Evolutionary conservation across 306 rosid genomes (phyloP).

Genomic region (Prinsepia uniflora): DNA sequence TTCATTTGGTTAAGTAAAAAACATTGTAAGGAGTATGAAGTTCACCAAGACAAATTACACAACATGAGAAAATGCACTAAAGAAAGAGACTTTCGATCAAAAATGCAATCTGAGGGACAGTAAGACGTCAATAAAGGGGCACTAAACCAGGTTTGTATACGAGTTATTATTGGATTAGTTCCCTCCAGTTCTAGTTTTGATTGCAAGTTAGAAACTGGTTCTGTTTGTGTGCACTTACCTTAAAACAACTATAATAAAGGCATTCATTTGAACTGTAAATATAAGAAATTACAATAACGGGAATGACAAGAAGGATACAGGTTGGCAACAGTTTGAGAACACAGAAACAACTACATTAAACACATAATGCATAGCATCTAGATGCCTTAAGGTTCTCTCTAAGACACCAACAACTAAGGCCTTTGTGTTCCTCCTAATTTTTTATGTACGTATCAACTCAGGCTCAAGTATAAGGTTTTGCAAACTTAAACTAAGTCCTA

Average conservation of each 20-base stretch:
- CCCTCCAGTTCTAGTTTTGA: no score
- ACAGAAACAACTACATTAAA: conserved; percentile 81
- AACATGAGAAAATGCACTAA: not conserved
- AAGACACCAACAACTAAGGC: conserved; percentile 91
- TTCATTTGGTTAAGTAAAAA: conserved; percentile 44
- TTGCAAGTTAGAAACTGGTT: no score
- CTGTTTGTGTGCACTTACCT: no score
- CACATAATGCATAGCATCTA: conserved; percentile 71
- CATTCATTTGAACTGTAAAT: not conserved
- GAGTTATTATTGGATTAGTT: no score
- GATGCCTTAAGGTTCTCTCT: conserved; percentile 75
- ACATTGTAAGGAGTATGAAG: not conserved
- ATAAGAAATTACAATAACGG: conserved; percentile 2
- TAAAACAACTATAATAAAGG: not conserved
- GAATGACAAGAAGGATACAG: conserved; percentile 60
- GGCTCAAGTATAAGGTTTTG: not conserved
- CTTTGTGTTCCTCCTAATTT: conserved; percentile 81
- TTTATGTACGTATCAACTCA: not conserved
- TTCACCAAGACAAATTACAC: not conserved
- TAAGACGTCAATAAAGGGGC: no score
- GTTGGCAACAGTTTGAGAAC: conserved; percentile 88
- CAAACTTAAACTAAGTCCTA: not conserved
- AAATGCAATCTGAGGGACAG: no score
- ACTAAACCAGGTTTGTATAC: no score
- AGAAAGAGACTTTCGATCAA: not conserved